Conservation (phyloP, 352 stramenopile genomes). For the Phytopythium montanum region DNA sequence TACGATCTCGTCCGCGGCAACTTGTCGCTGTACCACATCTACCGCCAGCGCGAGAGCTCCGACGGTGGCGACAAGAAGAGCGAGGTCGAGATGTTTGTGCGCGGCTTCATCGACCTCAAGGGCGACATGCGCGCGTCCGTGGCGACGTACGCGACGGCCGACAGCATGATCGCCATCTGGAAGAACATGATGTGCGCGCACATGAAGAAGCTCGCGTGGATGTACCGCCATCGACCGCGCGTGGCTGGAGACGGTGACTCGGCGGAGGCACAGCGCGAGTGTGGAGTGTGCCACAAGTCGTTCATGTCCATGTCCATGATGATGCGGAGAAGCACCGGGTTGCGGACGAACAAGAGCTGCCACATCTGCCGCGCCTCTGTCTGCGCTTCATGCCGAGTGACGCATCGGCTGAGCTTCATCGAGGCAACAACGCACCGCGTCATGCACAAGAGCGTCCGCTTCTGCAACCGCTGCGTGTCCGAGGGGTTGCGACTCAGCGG, state of each 20-base stretch:
- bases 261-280: conserved; percentile 13
- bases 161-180: conserved; percentile 3
- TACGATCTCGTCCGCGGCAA: conserved; percentile 24
- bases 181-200: conserved; percentile 28
- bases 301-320: conserved; percentile 9
- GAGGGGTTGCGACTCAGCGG: conserved; percentile 14
- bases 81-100: conserved; percentile 33
- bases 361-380: conserved; percentile 14
- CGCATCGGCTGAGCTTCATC: conserved; percentile 17
- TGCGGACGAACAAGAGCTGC: conserved; percentile 11
- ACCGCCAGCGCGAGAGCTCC: conserved; percentile 16
- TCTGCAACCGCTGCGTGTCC: conserved; percentile 11
- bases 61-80: not conserved
- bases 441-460: conserved; percentile 15
- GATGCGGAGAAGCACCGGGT: not conserved
- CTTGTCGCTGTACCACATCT: conserved; percentile 28
- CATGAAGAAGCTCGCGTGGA: conserved; percentile 54
- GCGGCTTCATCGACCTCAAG: conserved; percentile 7
- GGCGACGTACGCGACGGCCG: conserved; percentile 13
- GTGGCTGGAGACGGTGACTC: conserved; percentile 10
- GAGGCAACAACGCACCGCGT: conserved; percentile 10
- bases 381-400: conserved; percentile 21
- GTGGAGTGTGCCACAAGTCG: conserved; percentile 11
- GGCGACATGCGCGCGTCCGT: conserved; percentile 5
- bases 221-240: conserved; percentile 12